Base-by-base conservation (phyloP, 2,329 filamentous ascomycete species). In the Chaetothyriales sp. region DNA sequence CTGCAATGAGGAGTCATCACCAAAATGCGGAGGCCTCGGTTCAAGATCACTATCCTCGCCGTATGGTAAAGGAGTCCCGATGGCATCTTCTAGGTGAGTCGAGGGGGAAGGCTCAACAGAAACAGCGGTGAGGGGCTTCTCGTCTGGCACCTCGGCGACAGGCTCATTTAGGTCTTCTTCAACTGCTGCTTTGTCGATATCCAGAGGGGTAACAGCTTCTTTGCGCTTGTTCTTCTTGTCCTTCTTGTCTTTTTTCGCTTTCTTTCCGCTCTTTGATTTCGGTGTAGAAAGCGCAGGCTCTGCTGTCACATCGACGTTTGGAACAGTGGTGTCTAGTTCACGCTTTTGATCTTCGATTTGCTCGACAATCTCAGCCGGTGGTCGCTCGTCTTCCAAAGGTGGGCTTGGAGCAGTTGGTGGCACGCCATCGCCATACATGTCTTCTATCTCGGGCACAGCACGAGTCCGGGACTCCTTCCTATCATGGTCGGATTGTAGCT, bases 251-350 rank as follows among this genome's bases (percentile, higher is more conserved):
- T 51, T 47, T 44, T 53, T 51, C 19, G 36, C 19, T 49, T 61
- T 61, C 53, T 65, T 63, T 52, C 65, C 60, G 52, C 62, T 65
- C 51, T 65, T 60, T 42, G 47, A 28, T 19, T 19, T 28, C 45
- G n/a, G 5, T 15, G 22, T 5, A 20, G 19, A 26, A 20, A 15
- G 36, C 43, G 44, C 42, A 43, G 22, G 20, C 19, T 54, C 53
- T 50, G 49, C 50, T 36, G 28, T 45, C n/a, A 49, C 51, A 18
- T 44, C 50, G 6, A 45, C 39, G 12, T 43, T 15, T 19, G 25
- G 19, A 10, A 36, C 28, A 36, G 8, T 36, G 28, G 28, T 36
- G 20, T 47, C 22, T 19, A 43, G 22, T 15, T 55, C 53, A 25
- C 43, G 43, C 18, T 5, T 44, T 66, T 44, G 43, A 19, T 18